Percentiles rank a stretch among this genome's conserved stretches.
Conservation (phyloP, 2,329 filamentous ascomycete genomes). For the Decorospora gaudefroyi region DNA sequence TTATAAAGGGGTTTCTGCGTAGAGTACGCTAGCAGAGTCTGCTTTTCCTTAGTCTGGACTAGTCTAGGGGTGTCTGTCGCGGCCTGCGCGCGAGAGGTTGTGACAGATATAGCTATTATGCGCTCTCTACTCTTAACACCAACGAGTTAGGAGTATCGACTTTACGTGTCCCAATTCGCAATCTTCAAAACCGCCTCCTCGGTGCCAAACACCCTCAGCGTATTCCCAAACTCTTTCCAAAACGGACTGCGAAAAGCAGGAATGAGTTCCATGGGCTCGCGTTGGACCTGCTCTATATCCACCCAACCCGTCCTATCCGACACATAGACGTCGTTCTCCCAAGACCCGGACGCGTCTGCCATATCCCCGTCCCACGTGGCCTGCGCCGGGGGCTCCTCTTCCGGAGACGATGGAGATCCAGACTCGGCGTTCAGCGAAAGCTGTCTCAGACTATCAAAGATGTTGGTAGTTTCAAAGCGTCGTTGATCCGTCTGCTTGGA, state of each 20-base stretch:
- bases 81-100: no score
- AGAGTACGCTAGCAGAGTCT: no score
- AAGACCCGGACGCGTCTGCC: constrained; percentile 11
- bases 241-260: constrained; percentile 58
- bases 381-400: constrained; percentile 14
- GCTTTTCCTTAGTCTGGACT: no score
- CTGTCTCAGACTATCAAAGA: constrained; percentile 31
- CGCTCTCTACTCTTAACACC: no score
- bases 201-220: constrained; percentile 64
- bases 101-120: no score
- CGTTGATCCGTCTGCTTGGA: constrained; percentile 7
- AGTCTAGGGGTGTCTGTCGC: no score
- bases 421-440: constrained; percentile 10
- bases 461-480: constrained; percentile 34
- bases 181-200: constrained; percentile 51
- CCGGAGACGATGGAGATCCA: constrained; percentile 10
- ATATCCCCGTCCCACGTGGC: constrained; percentile 6
- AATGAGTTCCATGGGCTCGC: constrained; percentile 52
- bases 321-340: constrained; percentile 27
- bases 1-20: no score
- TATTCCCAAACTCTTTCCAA: constrained; percentile 64
- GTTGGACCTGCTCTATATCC: constrained; percentile 22
- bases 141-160: no score
- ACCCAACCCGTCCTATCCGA: constrained; percentile 29
- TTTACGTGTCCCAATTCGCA: constrained; percentile 23